phyloP scores from a whole-genome alignment of 768 basidiomycete species.

The Boletus sp. region DNA sequence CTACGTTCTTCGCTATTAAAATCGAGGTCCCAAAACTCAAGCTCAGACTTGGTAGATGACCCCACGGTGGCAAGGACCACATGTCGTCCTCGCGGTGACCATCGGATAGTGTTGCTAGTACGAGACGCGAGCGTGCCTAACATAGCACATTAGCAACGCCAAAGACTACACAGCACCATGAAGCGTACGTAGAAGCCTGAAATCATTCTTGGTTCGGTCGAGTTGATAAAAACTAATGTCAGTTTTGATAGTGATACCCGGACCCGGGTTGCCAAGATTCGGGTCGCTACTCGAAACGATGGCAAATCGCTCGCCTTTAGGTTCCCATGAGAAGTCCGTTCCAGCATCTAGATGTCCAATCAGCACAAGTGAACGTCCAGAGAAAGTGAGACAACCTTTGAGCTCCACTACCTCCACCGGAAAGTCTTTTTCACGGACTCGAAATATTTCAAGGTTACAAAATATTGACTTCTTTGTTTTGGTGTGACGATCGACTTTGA shows the following conservation, averaged over 20 bases:
- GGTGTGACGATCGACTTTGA: conserved; percentile 97
- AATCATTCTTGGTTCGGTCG: conserved; percentile 90
- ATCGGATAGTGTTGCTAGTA: conserved; percentile 90
- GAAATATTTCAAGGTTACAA: conserved; percentile 97
- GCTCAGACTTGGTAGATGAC: conserved; percentile 90
- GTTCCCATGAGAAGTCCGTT: conserved; percentile 97
- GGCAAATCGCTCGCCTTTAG: conserved; percentile 94
- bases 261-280: conserved; percentile 84
- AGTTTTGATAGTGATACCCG: conserved; percentile 93
- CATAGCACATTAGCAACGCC: conserved; percentile 6
- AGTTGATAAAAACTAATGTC: conserved; percentile 95
- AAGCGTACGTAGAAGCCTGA: conserved; percentile 76
- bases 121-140: conserved; percentile 74
- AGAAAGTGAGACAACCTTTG: conserved; percentile 58
- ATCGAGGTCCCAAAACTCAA: conserved; percentile 99
- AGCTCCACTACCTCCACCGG: conserved; percentile 97
- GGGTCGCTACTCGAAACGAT: conserved; percentile 94
- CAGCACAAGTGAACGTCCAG: conserved; percentile 1
- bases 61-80: conserved; percentile 95
- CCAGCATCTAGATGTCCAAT: conserved; percentile 66
- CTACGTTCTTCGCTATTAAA: conserved; percentile 63
- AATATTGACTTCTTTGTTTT: conserved; percentile 99
- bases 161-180: conserved; percentile 1
- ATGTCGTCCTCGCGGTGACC: conserved; percentile 96
- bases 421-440: conserved; percentile 94